Conservation (phyloP, 306 rosid genomes). For the Hippophae rhamnoides region DNA sequence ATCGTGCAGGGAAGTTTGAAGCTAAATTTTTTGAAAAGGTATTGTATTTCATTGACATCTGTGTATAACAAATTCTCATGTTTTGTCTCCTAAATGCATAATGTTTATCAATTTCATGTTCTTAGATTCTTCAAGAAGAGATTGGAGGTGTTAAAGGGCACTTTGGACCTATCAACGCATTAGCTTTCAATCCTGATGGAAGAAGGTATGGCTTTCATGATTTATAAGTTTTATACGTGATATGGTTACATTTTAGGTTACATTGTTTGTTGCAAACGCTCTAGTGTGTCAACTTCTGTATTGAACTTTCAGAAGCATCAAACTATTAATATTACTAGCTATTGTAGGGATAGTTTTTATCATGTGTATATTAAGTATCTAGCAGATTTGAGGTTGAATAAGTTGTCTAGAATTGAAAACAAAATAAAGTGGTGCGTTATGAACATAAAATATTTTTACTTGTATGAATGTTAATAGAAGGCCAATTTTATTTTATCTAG, state of each 20-base stretch:
- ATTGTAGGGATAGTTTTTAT: background rate
- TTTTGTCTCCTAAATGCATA: constrained; percentile 2
- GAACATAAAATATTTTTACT: too few species aligned
- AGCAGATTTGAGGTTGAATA: too few species aligned
- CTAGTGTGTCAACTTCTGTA: too few species aligned
- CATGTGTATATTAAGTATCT: too few species aligned
- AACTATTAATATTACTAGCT: background rate
- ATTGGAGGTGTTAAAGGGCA: constrained; percentile 98
- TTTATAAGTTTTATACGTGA: background rate
- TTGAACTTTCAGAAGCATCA: background rate
- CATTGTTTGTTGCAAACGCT: background rate
- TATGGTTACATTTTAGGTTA: background rate
- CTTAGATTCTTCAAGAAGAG: constrained; percentile 91
- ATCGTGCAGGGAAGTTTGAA: constrained; percentile 86
- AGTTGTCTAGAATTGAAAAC: too few species aligned
- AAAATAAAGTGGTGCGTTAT: too few species aligned
- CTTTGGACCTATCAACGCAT: constrained; percentile 92
- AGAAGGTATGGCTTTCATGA: constrained; percentile 44
- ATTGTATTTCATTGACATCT: background rate
- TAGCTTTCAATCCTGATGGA: constrained; percentile 95
- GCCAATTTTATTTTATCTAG: too few species aligned
- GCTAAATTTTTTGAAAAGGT: constrained; percentile 91
- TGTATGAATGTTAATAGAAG: too few species aligned
- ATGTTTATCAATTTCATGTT: constrained; percentile 9
- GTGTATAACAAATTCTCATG: background rate